phyloP scores from a whole-genome alignment of 306 rosid species.

The Prunus armeniaca region DNA sequence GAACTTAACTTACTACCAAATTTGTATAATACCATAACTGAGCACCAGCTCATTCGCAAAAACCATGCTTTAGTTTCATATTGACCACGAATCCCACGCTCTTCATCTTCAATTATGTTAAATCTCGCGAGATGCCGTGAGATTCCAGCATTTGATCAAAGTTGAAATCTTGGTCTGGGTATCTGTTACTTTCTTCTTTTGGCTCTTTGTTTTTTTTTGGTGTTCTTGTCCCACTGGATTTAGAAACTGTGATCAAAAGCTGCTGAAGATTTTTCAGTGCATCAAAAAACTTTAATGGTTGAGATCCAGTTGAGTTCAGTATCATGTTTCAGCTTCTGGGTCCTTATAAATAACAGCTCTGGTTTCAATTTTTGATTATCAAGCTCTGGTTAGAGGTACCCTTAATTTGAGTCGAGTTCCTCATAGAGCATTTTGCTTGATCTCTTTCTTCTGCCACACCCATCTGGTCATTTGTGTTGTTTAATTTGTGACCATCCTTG shows the following conservation, averaged over 20 bases:
- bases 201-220: not conserved
- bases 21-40: not conserved
- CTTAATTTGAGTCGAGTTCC: not conserved
- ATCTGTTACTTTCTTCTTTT: not conserved
- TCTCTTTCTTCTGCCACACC: not conserved
- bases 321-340: conserved; percentile 27
- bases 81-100: not conserved
- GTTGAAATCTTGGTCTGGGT: conserved; percentile 15
- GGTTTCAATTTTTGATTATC: not conserved
- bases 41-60: not conserved
- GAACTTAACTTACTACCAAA: not conserved
- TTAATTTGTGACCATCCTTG: not conserved
- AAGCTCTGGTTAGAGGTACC: conserved; percentile 3
- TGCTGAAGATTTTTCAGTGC: conserved; percentile 19
- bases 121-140: conserved; percentile 2
- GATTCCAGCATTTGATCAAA: conserved; percentile 12
- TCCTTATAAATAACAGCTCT: conserved; percentile 7
- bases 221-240: not conserved
- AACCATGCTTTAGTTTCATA: not conserved
- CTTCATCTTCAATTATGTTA: not conserved
- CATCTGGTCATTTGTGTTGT: too few relatives aligned
- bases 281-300: not conserved
- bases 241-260: conserved; percentile 19
- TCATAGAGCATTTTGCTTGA: not conserved
- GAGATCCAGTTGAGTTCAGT: conserved; percentile 19